Evolutionary conservation across 1,139 yeast genomes (phyloP), one percentile per base, ranked within the genome.

Genomic region (Yamadazyma pseudoaaseri): DNA sequence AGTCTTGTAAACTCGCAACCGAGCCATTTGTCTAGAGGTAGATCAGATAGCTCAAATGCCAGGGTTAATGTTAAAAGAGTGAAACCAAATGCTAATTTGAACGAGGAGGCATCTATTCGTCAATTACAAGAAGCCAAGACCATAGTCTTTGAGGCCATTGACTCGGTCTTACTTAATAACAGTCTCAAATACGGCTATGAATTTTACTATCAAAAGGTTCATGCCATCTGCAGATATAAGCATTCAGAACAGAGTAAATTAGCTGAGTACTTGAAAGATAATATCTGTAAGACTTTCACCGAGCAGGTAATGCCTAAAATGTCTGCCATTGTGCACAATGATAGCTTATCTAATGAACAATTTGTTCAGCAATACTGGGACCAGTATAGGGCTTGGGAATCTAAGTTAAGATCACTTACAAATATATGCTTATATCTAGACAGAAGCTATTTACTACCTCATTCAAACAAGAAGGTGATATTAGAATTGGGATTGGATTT

Each of bases 391-490:
- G 37, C 31, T 4, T 68, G 69, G 68, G 58, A 51, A 24, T 12
- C 34, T 2, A 54, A 52, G 29, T 43, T 66, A 11, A 36, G 42
- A 13, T 30, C 49, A 7, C 43, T 68, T 22, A 47, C 56, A 29
- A 62, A 58, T 35, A 34, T 67, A 8, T 67, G 65, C 36, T 40
- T 64, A 6, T 66, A 61, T 38, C 45, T 67, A 34, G 73, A 68
- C 43, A 41, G 63, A 18, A 51, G 54, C 7, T 68, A 68, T 38
- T 48, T 67, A 16, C 45, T 54, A 30, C 59, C 45, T 29, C 72
- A 65, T 36, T 56, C 60, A 4, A 37, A 46, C 6, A 59, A 56
- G 35, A 41, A 49, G 26, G 52, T 56, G 28, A 57, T 66, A 6
- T 31, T 52, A 25, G 53, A 54, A 30, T 45, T 36, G 35, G 70